Evolutionary conservation across 768 basidiomycete species (phyloP).

Genomic region (Lentinula sp.): DNA sequence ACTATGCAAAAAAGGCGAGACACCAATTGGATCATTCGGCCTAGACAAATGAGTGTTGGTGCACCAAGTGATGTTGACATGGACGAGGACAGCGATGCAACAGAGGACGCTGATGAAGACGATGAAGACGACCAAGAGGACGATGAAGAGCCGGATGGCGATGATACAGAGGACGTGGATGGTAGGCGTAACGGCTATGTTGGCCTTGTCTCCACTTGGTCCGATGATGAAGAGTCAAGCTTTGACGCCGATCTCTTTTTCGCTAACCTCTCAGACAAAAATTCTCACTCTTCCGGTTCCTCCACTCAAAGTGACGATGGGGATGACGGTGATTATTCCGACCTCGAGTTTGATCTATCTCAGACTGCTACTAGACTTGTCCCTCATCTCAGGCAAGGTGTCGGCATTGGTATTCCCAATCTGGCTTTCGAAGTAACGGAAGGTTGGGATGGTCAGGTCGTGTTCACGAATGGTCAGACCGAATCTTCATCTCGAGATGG

Average conservation of each 20-base stretch:
- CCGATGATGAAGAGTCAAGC: slow-evolving; percentile 66
- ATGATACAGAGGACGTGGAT: slow-evolving; percentile 38
- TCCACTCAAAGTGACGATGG: slow-evolving; percentile 27
- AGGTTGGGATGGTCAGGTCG: slow-evolving; percentile 70
- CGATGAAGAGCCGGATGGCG: slow-evolving; percentile 27
- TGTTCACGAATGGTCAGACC: slow-evolving; percentile 59
- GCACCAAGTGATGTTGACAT: slow-evolving; percentile 52
- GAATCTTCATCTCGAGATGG: slow-evolving; percentile 18
- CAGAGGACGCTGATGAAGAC: slow-evolving; percentile 57
- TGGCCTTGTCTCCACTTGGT: slow-evolving; percentile 73
- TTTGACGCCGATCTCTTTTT: slow-evolving; percentile 86
- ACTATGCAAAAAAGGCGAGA: slow-evolving; percentile 8
- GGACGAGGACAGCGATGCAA: slow-evolving; percentile 54
- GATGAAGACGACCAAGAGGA: slow-evolving; percentile 21
- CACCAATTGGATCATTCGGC: slow-evolving; percentile 59
- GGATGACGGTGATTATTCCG: slow-evolving; percentile 42
- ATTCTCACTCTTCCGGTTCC: slow-evolving; percentile 15
- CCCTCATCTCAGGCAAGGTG: slow-evolving; percentile 22
- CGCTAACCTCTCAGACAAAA: slow-evolving; percentile 63
- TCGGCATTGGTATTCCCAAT: slow-evolving; percentile 30
- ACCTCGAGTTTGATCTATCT: slow-evolving; percentile 25
- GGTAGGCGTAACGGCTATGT: slow-evolving; percentile 36
- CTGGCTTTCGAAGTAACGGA: slow-evolving; percentile 64
- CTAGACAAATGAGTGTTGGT: slow-evolving; percentile 67
- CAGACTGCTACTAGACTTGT: slow-evolving; percentile 22